A percentile compares a stretch with the other conserved stretches of the same genome.
Evolutionary conservation across 495 filamentous ascomycete genomes (phyloP).

Genomic region (Penicillium tannophilum): DNA sequence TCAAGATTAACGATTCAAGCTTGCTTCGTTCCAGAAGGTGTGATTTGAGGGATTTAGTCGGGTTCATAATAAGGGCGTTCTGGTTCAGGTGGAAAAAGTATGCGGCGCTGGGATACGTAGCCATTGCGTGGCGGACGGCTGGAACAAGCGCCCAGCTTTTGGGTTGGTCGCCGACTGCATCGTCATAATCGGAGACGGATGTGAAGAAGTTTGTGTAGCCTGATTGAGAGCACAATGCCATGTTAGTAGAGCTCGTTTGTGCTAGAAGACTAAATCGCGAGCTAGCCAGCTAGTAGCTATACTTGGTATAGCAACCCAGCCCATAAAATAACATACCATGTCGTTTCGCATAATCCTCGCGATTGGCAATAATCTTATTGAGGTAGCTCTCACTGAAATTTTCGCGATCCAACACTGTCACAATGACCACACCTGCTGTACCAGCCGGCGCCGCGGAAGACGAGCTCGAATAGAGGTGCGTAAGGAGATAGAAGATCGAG

Average conservation of each 20-base stretch:
- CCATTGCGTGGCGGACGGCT: constrained; percentile 88
- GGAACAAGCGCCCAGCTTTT: constrained; percentile 77
- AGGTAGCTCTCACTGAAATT: constrained; percentile 62
- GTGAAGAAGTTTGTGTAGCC: constrained; percentile 89
- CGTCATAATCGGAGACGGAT: constrained; percentile 68
- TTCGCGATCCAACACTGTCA: constrained; percentile 76
- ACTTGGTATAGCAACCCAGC: not conserved
- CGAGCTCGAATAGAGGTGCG: constrained; percentile 46
- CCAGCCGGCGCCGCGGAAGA: constrained; percentile 57
- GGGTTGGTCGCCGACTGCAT: constrained; percentile 62
- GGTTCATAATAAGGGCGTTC: constrained; percentile 89
- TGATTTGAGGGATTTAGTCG: constrained; percentile 63
- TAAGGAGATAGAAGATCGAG: constrained; percentile 63
- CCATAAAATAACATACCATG: constrained; percentile 65
- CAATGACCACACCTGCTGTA: constrained; percentile 79
- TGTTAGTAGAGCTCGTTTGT: not conserved
- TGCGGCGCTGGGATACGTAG: constrained; percentile 67
- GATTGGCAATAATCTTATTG: constrained; percentile 75
- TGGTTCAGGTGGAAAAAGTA: constrained; percentile 87
- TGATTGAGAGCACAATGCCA: constrained; percentile 34
- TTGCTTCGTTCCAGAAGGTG: constrained; percentile 66
- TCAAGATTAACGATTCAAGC: constrained; percentile 80
- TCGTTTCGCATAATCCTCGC: constrained; percentile 79
- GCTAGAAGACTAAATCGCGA: not conserved
- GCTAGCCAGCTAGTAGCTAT: not conserved